Percentiles rank a stretch among this genome's conserved stretches.
Evolutionary conservation across 495 filamentous ascomycete species (phyloP).

Genomic region (Talaromyces adpressus): DNA sequence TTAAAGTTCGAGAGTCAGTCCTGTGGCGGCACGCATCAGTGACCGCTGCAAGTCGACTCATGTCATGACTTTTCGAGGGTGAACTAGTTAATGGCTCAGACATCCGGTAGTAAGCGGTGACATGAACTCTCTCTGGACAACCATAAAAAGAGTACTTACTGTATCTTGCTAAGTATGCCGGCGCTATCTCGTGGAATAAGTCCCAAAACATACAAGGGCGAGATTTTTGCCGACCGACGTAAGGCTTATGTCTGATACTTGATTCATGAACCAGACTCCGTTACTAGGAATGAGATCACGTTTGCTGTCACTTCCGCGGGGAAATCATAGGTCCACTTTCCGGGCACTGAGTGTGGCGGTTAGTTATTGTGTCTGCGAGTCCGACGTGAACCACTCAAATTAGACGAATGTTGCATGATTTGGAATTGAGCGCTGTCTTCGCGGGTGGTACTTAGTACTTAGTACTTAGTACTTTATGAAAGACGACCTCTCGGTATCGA

Average conservation of each 20-base stretch:
- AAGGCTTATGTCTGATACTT: neutral
- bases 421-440: neutral
- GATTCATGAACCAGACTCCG: neutral
- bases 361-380: neutral
- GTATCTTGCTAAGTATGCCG: neutral
- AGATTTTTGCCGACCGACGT: neutral
- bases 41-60: neutral
- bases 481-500: neutral
- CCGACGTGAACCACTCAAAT: neutral
- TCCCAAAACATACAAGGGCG: neutral
- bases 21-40: no score
- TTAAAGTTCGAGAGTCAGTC: no score
- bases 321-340: neutral
- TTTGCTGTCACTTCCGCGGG: neutral
- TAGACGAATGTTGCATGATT: neutral
- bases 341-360: neutral
- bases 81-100: neutral
- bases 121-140: neutral
- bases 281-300: neutral
- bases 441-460: neutral
- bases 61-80: neutral
- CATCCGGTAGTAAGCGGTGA: neutral
- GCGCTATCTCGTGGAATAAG: neutral
- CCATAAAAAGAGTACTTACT: neutral
- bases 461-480: neutral